phyloP scores from a whole-genome alignment of 768 basidiomycete genomes.

The Mycena rosella region DNA sequence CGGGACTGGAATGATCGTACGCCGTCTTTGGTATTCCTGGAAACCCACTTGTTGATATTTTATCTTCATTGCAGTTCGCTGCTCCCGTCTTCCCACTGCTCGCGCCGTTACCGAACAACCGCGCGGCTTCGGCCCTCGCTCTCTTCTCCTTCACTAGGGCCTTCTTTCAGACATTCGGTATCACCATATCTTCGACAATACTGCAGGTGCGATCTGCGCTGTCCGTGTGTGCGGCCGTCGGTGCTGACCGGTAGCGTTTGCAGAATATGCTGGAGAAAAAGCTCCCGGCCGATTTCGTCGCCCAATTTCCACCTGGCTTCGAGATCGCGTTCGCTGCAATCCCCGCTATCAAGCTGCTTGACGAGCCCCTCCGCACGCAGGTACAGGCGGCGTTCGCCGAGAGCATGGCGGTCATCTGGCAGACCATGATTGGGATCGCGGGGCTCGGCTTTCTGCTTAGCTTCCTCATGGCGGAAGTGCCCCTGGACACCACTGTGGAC shows the following conservation, averaged over 20 bases:
- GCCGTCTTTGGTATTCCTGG: too few species aligned
- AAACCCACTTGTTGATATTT: too few species aligned
- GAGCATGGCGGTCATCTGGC: conserved; percentile 57
- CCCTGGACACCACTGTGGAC: conserved; percentile 47
- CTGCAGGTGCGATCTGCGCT: conserved; percentile 39
- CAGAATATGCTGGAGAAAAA: conserved; percentile 56
- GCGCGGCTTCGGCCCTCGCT: conserved; percentile 53
- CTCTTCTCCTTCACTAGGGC: conserved; percentile 48
- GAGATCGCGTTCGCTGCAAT: conserved; percentile 34
- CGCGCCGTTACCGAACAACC: conserved; percentile 49
- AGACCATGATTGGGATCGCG: conserved; percentile 54
- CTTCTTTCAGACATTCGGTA: conserved; percentile 44
- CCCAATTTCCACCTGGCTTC: conserved; percentile 29
- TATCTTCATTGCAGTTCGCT: conserved; percentile 20
- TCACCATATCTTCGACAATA: conserved; percentile 43
- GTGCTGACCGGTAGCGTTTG: not conserved
- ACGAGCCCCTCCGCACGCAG: conserved; percentile 41
- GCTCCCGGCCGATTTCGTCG: conserved; percentile 30
- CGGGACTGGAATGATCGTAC: conserved; percentile 24
- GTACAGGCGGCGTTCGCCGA: conserved; percentile 58
- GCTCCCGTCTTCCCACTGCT: conserved; percentile 52
- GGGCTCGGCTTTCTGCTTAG: conserved; percentile 51
- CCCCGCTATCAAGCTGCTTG: conserved; percentile 38
- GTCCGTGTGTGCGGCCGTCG: not conserved
- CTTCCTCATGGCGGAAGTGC: conserved; percentile 50